Conservation (phyloP, 371 early-diverging fungal species). For the Mortierella sp. region DNA sequence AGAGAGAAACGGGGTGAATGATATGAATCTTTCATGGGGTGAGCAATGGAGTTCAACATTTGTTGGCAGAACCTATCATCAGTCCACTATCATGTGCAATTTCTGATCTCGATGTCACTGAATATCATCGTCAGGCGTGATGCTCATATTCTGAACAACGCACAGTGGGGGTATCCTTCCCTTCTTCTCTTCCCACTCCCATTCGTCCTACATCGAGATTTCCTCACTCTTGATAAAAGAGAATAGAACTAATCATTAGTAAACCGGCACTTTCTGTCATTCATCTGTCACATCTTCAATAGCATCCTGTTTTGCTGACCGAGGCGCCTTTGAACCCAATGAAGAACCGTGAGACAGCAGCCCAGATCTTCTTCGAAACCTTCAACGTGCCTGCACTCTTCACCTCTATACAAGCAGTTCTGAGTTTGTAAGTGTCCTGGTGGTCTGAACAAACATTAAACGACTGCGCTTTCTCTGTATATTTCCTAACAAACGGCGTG, state of each 20-base stretch:
- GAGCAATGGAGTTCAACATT: too few relatives aligned
- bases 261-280: too few relatives aligned
- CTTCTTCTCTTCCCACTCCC: too few relatives aligned
- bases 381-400: conserved; percentile 99
- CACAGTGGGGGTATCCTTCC: too few relatives aligned
- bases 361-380: conserved; percentile 99
- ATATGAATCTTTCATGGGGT: too few relatives aligned
- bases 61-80: neutral
- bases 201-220: too few relatives aligned
- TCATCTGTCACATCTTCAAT: conserved; percentile 62
- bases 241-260: too few relatives aligned
- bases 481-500: neutral
- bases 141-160: too few relatives aligned
- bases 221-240: too few relatives aligned
- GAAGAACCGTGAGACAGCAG: conserved; percentile 99
- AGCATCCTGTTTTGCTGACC: conserved; percentile 99
- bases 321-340: conserved; percentile 99
- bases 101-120: conserved; percentile 2
- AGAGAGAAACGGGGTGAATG: too few relatives aligned
- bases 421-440: conserved; percentile 39
- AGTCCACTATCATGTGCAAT: conserved; percentile 33
- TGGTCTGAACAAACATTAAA: conserved; percentile 61
- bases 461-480: conserved; percentile 89
- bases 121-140: too few relatives aligned
- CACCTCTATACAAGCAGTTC: conserved; percentile 93